phyloP scores from a whole-genome alignment of 805 yeast genomes.

The Yarrowia yakushimensis region DNA sequence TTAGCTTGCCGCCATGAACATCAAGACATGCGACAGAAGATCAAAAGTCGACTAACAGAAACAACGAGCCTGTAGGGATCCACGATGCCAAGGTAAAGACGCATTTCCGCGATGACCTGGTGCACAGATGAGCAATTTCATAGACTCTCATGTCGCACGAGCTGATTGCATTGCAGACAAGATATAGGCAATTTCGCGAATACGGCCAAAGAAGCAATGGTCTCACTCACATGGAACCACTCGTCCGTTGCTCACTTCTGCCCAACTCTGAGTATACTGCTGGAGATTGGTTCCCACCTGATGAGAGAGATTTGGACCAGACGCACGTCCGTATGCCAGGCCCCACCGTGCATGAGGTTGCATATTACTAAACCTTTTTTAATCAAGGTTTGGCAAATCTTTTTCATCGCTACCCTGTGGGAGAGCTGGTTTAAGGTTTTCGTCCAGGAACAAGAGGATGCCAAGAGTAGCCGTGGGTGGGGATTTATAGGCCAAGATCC shows the following conservation, averaged over 20 bases:
- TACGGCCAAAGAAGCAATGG: neutral
- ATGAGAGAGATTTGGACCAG: neutral
- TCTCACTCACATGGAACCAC: neutral
- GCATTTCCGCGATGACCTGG: constrained; percentile 3
- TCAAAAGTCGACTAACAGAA: no score
- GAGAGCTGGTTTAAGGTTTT: no score
- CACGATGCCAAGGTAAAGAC: neutral
- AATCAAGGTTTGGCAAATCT: neutral
- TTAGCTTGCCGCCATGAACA: no score
- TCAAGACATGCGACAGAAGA: no score
- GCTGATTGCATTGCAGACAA: neutral
- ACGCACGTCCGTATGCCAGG: neutral
- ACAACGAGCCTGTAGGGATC: no score
- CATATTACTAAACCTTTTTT: neutral
- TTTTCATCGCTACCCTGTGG: constrained; percentile 13
- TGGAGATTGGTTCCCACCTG: no score
- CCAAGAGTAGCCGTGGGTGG: neutral
- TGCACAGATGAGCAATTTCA: constrained; percentile 1
- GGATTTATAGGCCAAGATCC: no score
- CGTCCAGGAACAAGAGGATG: constrained; percentile 2
- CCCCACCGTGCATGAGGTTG: neutral
- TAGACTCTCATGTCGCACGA: neutral
- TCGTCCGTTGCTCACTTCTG: neutral
- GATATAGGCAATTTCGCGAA: neutral
- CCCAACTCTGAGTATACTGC: neutral